phyloP scores from a whole-genome alignment of 208 protist species.

The Crithidia thermophila region DNA sequence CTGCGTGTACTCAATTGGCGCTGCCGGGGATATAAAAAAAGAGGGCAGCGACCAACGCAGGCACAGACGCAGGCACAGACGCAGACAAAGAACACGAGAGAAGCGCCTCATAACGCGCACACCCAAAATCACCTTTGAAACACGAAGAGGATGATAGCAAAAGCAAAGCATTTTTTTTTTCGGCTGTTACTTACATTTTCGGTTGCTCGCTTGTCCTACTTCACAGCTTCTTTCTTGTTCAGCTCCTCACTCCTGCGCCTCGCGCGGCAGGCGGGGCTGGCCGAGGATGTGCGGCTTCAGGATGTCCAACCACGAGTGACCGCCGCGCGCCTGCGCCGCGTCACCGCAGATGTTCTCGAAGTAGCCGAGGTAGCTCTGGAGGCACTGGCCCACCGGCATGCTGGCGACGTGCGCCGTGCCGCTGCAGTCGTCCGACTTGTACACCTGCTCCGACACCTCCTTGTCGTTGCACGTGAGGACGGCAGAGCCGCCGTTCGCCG shows the following conservation, averaged over 20 bases:
- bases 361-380: conserved; percentile 53
- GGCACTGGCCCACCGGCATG: conserved; percentile 55
- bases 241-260: background rate
- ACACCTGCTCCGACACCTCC: conserved; percentile 39
- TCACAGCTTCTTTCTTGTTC: background rate
- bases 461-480: conserved; percentile 42
- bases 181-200: background rate
- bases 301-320: background rate
- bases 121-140: background rate
- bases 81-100: no score
- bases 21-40: no score
- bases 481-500: conserved; percentile 36
- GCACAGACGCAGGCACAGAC: no score
- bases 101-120: no score
- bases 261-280: conserved; percentile 7
- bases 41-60: no score
- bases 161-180: background rate
- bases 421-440: conserved; percentile 35
- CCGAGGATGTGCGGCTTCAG: conserved; percentile 9
- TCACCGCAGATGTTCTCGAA: conserved; percentile 51
- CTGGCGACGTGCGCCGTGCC: conserved; percentile 23
- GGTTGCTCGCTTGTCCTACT: background rate
- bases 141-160: background rate
- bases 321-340: background rate
- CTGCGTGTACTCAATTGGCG: no score